Evolutionary conservation across 495 filamentous ascomycete species (phyloP).

Genomic region (Neurospora tetrasperma): DNA sequence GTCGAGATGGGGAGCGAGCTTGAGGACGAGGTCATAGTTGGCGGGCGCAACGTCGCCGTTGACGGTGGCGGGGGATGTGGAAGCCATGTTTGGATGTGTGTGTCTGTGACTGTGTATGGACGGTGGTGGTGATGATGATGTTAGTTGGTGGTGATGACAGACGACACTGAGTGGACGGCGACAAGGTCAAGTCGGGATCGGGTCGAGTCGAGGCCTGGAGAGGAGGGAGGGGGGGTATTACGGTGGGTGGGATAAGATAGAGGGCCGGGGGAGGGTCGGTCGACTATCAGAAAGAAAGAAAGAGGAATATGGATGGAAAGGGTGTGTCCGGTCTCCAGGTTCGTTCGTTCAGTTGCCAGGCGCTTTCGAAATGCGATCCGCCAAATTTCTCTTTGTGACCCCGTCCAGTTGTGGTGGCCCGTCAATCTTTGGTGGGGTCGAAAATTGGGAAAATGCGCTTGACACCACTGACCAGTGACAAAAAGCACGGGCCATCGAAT

Average conservation of each 20-base stretch:
- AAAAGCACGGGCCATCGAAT: background rate
- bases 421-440: constrained; percentile 26
- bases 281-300: background rate
- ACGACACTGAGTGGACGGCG: background rate
- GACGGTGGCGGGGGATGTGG: constrained; percentile 26
- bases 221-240: background rate
- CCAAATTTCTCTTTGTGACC: constrained; percentile 21
- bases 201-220: background rate
- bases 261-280: background rate
- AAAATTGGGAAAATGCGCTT: constrained; percentile 24
- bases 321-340: background rate
- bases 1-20: constrained; percentile 86
- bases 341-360: background rate
- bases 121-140: background rate
- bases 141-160: background rate
- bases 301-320: background rate
- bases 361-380: constrained; percentile 7
- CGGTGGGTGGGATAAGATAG: constrained; percentile 1
- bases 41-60: constrained; percentile 44
- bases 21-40: constrained; percentile 73
- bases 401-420: background rate
- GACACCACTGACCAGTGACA: background rate
- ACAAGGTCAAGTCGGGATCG: background rate
- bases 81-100: constrained; percentile 17
- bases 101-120: background rate